These are phyloP conservation scores for Ramichloridium luteum DNA, from an alignment of 2,329 filamentous ascomycete genomes.

Conservation along the genomic window DNA sequence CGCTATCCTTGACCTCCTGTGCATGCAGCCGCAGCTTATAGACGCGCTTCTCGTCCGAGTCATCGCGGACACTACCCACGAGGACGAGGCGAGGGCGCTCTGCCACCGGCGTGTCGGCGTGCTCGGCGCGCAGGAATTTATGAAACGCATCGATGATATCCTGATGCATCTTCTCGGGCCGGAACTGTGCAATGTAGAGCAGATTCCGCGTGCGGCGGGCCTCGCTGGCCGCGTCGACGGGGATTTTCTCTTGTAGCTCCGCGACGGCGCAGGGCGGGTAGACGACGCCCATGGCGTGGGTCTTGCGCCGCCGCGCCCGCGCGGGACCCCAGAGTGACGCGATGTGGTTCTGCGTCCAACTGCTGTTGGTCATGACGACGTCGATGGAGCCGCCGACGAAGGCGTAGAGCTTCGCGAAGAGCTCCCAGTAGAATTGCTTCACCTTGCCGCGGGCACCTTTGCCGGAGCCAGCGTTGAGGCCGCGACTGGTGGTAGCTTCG, in stretches of 20 bases:
- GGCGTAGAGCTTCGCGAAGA: slow-evolving; percentile 73
- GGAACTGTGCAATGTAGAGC: slow-evolving; percentile 93
- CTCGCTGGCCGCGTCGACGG: slow-evolving; percentile 58
- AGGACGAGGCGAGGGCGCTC: slow-evolving; percentile 58
- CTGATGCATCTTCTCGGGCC: slow-evolving; percentile 91
- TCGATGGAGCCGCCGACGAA: slow-evolving; percentile 74
- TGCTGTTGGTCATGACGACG: slow-evolving; percentile 94
- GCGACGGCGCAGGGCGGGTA: slow-evolving; percentile 88
- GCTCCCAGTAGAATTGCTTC: slow-evolving; percentile 76
- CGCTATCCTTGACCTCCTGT: slow-evolving; percentile 69
- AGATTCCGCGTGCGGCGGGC: slow-evolving; percentile 55
- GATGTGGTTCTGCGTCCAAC: slow-evolving; percentile 82
- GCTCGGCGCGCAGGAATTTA: slow-evolving; percentile 51
- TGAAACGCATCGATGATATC: slow-evolving; percentile 78
- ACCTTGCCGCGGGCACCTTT: slow-evolving; percentile 54
- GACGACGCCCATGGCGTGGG: slow-evolving; percentile 53
- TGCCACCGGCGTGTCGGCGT: slow-evolving; percentile 24
- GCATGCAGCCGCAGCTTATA: slow-evolving; percentile 78
- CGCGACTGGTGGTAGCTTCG: slow-evolving; percentile 49
- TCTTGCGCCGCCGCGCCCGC: slow-evolving; percentile 35
- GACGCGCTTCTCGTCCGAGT: slow-evolving; percentile 66
- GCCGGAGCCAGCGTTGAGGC: slow-evolving; percentile 75
- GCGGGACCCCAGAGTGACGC: slow-evolving; percentile 59
- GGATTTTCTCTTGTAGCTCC: slow-evolving; percentile 64
- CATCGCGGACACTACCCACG: slow-evolving; percentile 84